A percentile compares a stretch with the other conserved stretches of the same genome.
phyloP scores from a whole-genome alignment of 257 asterid species.

The Capsicum baccatum region DNA sequence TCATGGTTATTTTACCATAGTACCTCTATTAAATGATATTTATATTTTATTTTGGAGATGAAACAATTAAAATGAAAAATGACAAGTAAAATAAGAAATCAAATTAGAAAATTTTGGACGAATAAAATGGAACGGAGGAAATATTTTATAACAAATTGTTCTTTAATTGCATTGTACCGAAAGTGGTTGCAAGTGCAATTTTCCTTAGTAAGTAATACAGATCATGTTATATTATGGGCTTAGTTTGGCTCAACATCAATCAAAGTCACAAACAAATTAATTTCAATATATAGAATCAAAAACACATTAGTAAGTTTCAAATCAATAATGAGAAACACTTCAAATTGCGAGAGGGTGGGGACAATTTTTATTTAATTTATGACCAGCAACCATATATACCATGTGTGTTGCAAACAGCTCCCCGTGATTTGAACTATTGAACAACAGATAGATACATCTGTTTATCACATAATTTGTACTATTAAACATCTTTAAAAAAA shows the following conservation, averaged over 20 bases:
- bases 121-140: no score
- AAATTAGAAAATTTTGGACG: no score
- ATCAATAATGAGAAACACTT: constrained; percentile 1
- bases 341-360: background rate
- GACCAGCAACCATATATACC: background rate
- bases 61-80: no score
- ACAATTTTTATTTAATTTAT: background rate
- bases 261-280: background rate
- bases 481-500: background rate
- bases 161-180: no score
- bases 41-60: no score
- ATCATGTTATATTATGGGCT: no score
- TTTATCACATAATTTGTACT: background rate
- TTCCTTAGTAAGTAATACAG: no score
- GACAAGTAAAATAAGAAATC: no score
- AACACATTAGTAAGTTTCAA: background rate
- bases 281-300: background rate
- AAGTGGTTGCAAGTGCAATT: no score
- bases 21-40: no score
- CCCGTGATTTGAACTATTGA: constrained; percentile 2
- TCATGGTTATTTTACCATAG: no score
- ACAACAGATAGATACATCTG: background rate
- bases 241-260: background rate
- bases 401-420: background rate
- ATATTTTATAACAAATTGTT: background rate